These are phyloP conservation scores for Actinidia arguta DNA, from an alignment of 179 eudicot species.

Conservation along the genomic window DNA sequence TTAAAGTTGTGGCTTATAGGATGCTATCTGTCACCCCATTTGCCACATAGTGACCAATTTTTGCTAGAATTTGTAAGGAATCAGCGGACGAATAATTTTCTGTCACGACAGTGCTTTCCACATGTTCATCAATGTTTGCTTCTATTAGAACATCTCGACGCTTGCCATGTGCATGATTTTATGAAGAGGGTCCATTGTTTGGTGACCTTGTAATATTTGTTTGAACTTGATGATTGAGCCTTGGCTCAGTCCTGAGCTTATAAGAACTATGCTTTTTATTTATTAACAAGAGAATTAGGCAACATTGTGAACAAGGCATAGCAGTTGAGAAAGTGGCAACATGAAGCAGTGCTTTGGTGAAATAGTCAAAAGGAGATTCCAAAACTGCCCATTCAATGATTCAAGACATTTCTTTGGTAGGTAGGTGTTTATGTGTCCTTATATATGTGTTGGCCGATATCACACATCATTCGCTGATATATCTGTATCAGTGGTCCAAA, in stretches of 20 bases:
- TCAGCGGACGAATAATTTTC: neutral
- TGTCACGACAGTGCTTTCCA: neutral
- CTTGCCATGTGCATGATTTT: neutral
- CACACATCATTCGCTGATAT: too few species aligned
- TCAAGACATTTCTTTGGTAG: neutral
- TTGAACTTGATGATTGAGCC: neutral
- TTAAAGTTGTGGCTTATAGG: neutral
- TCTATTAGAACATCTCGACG: neutral
- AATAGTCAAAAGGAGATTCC: neutral
- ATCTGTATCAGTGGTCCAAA: too few species aligned
- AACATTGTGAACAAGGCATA: neutral
- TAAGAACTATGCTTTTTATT: neutral
- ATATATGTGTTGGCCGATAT: conserved; percentile 15
- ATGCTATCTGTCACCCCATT: neutral
- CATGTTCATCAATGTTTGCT: neutral
- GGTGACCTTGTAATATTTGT: neutral
- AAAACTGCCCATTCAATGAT: neutral
- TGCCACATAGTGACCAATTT: neutral
- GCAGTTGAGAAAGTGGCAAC: conserved; percentile 23
- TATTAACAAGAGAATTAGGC: neutral
- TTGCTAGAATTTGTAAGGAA: neutral
- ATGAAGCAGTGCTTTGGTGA: neutral
- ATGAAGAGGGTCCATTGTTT: neutral
- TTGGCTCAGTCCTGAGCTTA: neutral
- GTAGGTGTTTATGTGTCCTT: conserved; percentile 17